These are phyloP conservation scores for Boletus semigastroideus DNA, from an alignment of 1,284 basidiomycete genomes.

Conservation along the genomic window DNA sequence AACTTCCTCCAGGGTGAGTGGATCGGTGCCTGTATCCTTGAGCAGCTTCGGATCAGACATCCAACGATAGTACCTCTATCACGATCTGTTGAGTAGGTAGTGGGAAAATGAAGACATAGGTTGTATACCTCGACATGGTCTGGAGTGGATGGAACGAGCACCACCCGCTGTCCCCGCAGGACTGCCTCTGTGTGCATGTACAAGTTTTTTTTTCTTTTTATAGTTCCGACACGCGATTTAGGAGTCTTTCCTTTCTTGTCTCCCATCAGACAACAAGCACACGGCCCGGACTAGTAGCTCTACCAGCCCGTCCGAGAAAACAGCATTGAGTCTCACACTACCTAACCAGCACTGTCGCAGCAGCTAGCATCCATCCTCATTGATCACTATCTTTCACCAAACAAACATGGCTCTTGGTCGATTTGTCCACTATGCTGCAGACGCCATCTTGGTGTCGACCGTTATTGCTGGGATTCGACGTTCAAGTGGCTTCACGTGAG, in stretches of 20 bases:
- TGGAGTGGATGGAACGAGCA: conserved; percentile 73
- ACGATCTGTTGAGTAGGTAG: background rate
- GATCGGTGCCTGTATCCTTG: conserved; percentile 84
- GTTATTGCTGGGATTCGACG: conserved; percentile 90
- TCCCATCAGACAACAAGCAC: conserved; percentile 2
- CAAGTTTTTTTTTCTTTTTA: too few relatives aligned
- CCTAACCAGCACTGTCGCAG: background rate
- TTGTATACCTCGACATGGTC: conserved; percentile 61
- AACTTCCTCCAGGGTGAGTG: conserved; percentile 81
- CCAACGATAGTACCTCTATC: conserved; percentile 87
- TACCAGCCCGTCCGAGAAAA: background rate
- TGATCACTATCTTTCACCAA: background rate
- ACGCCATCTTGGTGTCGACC: conserved; percentile 86
- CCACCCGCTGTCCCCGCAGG: conserved; percentile 60
- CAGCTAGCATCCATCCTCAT: background rate
- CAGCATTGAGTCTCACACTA: background rate
- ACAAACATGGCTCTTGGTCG: conserved; percentile 72
- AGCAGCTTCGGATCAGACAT: conserved; percentile 80
- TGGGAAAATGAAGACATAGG: background rate
- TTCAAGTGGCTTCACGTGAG: conserved; percentile 87
- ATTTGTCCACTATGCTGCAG: conserved; percentile 81
- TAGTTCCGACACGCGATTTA: conserved; percentile 1
- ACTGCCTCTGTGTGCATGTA: conserved; percentile 33
- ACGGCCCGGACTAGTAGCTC: background rate
- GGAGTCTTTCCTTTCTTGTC: conserved; percentile 23